Base-by-base conservation (phyloP, 495 filamentous ascomycete species). In the Diplogelasinospora grovesii region DNA sequence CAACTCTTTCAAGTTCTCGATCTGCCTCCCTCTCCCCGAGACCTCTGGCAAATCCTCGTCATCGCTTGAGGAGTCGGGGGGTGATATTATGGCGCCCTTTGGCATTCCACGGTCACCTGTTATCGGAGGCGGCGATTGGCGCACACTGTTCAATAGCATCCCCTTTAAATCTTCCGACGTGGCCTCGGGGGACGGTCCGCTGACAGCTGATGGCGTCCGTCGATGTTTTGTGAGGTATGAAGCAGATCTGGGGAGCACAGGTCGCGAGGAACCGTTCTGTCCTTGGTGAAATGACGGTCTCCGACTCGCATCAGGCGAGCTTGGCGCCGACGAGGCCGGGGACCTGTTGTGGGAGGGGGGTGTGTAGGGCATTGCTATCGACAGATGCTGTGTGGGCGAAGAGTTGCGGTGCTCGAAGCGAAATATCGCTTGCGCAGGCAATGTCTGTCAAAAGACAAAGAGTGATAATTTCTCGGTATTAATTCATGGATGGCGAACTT, bases 61-160 rank as follows among this genome's bases (percentile, higher is more conserved):
- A 60, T 98, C 92, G 57, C 86, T 86, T 24, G 73, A 69, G 8
- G 90, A 95, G 40, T 95, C 89, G 1, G 89, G 89, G 15, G 89
- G 89, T 3, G 89, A 93, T 18, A 89, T 81, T 33, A 93, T 71
- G 25, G 87, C 87, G 36, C 83, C 86, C 24, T 78, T 74, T 22
- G 87, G 86, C 59, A 94, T 86, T 27, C 67, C 44, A 16, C 66
- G 61, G 22, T 76, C 74, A 64, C 81, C 76, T 46, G 75, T 85
- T 30, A 83, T 56, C 9, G 86, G 86, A 20, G 85, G 82, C 11
- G 86, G 85, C 16, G 87, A 89, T 57, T 89, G 83, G 41, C 84
- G 78, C 36, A 89, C 70, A 60, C 71, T 79, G 46, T 45, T 74
- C 30, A 52, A 37, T 25, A 49, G 56, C 60, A 68, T 63, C 21